These are phyloP conservation scores for Ilyonectria robusta DNA, from an alignment of 2,329 filamentous ascomycete genomes.

Conservation along the genomic window DNA sequence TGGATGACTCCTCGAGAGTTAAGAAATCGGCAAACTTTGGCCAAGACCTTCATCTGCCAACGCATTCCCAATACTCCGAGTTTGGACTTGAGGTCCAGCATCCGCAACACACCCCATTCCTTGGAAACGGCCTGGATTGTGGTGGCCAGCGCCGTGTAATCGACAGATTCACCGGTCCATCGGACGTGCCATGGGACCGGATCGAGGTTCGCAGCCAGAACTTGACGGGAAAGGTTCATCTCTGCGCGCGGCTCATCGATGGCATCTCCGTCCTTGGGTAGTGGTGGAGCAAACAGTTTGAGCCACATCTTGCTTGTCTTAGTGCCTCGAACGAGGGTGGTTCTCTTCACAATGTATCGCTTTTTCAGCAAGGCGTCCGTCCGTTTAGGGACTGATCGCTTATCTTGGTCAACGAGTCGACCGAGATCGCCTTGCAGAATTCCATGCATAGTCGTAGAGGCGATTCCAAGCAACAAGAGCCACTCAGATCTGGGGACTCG, in stretches of 20 bases:
- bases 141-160: conserved; percentile 70
- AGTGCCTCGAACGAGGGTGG: conserved; percentile 69
- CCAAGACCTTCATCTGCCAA: conserved; percentile 73
- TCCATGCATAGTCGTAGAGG: conserved; percentile 66
- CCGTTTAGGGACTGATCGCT: conserved; percentile 73
- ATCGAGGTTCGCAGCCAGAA: conserved; percentile 61
- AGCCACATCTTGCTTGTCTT: conserved; percentile 77
- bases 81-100: conserved; percentile 71
- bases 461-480: conserved; percentile 71
- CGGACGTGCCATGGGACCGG: conserved; percentile 69
- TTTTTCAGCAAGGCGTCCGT: conserved; percentile 72
- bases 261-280: conserved; percentile 53
- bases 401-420: conserved; percentile 72
- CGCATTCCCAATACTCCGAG: conserved; percentile 68
- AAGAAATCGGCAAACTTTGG: conserved; percentile 71
- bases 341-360: conserved; percentile 74
- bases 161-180: conserved; percentile 72
- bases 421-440: conserved; percentile 74
- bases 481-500: conserved; percentile 72
- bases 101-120: conserved; percentile 71
- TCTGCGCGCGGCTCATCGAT: conserved; percentile 47
- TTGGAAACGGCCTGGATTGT: conserved; percentile 71
- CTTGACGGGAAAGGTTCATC: conserved; percentile 57
- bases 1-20: conserved; percentile 68
- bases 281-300: conserved; percentile 65